Base-by-base conservation (phyloP, 371 early-diverging fungal genomes). In the Actinomucor elegans region DNA sequence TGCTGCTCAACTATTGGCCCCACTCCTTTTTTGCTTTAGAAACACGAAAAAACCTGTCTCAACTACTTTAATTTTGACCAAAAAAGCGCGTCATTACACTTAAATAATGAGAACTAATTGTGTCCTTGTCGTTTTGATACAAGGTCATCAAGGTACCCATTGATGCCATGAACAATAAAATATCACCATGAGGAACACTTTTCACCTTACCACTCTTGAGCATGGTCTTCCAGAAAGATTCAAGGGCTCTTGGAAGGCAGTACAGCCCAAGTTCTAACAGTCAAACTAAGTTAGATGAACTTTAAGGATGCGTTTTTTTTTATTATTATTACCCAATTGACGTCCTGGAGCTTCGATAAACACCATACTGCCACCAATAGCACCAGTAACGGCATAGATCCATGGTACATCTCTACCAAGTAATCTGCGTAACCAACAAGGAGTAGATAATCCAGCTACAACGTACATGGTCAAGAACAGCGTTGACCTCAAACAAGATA, bases 91-190 rank as follows among this genome's bases (percentile, higher is more conserved):
- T 84, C 83, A 93, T 76, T 10, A 90, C 80, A 31, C 83, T 85
- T 18, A 87, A 83, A 50, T 91, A 92, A 40, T 86, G 87, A 21
- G 84, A 73, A 55, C 74, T 80, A 47, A 93, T 87, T 20, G 83
- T 81, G 23, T 77, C 81, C 15, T 86, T 86, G 37, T 90, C 89
- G 47, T 79, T 84, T 66, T 94, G 92, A 66, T 92, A 94, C 20
- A 94, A 62, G 12, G 84, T 80, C 92, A 94, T 92, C 48, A 94
- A 64, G 1, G 85, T 76, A 23, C 89, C 93, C 81, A 89, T 90
- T 0, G 92, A 79, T 1, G 75, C 64, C 64, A 87, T 84, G 53
- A 92, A 90, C 43, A 89, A 69, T 2, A 79, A 59, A 18, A 81
- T 74, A 48, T 87, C 87, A 0, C 83, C 84, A 55, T 84, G 59